These are phyloP conservation scores for Trichoderma brevicompactum DNA, from an alignment of 2,329 filamentous ascomycete genomes.

Conservation along the genomic window DNA sequence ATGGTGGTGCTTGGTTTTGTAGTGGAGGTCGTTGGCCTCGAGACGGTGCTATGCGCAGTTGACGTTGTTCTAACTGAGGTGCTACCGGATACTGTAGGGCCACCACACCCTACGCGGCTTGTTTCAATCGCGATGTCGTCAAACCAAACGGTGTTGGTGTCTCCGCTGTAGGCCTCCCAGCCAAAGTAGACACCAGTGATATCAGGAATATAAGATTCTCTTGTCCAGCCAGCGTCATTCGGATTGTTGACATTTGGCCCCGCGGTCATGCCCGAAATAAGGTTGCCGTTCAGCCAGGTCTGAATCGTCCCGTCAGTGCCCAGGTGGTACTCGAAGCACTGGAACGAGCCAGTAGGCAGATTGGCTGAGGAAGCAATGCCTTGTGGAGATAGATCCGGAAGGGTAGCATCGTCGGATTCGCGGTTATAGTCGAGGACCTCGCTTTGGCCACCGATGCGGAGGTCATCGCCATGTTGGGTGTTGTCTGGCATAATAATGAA, in stretches of 20 bases:
- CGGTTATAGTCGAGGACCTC: slow-evolving; percentile 24
- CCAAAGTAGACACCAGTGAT: slow-evolving; percentile 26
- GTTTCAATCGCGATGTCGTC: slow-evolving; percentile 16
- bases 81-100: background rate
- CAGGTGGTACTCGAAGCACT: slow-evolving; percentile 22
- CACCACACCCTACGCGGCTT: slow-evolving; percentile 20
- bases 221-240: slow-evolving; percentile 25
- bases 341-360: slow-evolving; percentile 23
- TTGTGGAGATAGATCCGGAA: slow-evolving; percentile 20
- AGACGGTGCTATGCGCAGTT: slow-evolving; percentile 5
- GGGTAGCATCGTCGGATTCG: slow-evolving; percentile 25
- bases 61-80: slow-evolving; percentile 10
- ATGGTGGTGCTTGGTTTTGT: slow-evolving; percentile 22
- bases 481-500: slow-evolving; percentile 23
- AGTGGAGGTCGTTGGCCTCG: background rate
- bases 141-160: slow-evolving; percentile 22
- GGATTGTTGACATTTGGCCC: slow-evolving; percentile 15
- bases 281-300: slow-evolving; percentile 21
- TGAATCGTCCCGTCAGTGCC: slow-evolving; percentile 21
- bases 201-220: background rate
- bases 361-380: slow-evolving; percentile 22
- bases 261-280: slow-evolving; percentile 13
- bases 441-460: slow-evolving; percentile 22
- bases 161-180: slow-evolving; percentile 26
- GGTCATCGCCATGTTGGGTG: slow-evolving; percentile 8